A percentile compares a stretch with the other conserved stretches of the same genome.
Evolutionary conservation across 352 stramenopile species (phyloP).

Genomic region (Albugo laibachii): DNA sequence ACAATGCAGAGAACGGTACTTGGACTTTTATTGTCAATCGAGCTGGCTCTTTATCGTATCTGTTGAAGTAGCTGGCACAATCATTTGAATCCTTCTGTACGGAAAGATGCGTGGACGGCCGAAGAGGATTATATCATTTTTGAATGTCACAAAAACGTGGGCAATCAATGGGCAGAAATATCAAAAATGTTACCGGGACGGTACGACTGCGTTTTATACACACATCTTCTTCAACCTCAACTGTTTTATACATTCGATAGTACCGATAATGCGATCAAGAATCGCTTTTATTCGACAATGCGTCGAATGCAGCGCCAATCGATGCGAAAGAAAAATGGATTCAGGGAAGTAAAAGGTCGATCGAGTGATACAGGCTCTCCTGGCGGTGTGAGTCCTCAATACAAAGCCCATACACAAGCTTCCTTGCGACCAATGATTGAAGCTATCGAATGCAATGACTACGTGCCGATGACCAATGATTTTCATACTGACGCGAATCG

Average conservation of each 20-base stretch:
- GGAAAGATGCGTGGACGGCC: constrained; percentile 76
- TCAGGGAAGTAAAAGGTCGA: constrained; percentile 39
- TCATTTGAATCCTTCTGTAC: constrained; percentile 70
- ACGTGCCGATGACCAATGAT: too few relatives aligned
- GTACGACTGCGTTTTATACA: constrained; percentile 8
- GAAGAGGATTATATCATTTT: constrained; percentile 85
- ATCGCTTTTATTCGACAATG: constrained; percentile 85
- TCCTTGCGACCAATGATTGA: too few relatives aligned
- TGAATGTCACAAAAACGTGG: constrained; percentile 80
- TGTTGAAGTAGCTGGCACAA: constrained; percentile 60
- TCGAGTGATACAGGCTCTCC: too few relatives aligned
- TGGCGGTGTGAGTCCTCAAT: too few relatives aligned
- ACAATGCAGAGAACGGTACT: constrained; percentile 63
- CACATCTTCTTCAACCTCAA: background rate
- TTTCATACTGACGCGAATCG: too few relatives aligned
- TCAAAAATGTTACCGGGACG: constrained; percentile 77
- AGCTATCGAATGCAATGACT: too few relatives aligned
- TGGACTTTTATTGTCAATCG: background rate
- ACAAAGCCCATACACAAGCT: too few relatives aligned
- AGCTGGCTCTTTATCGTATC: background rate
- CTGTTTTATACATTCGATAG: constrained; percentile 4
- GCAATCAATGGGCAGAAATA: constrained; percentile 85
- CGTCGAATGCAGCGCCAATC: constrained; percentile 73
- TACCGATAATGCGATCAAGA: constrained; percentile 85
- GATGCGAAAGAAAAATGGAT: constrained; percentile 65